Percentiles rank a stretch among this genome's conserved stretches.
These are phyloP conservation scores for Neospora caninum DNA, from an alignment of 169 alveolate species.

Conservation along the genomic window DNA sequence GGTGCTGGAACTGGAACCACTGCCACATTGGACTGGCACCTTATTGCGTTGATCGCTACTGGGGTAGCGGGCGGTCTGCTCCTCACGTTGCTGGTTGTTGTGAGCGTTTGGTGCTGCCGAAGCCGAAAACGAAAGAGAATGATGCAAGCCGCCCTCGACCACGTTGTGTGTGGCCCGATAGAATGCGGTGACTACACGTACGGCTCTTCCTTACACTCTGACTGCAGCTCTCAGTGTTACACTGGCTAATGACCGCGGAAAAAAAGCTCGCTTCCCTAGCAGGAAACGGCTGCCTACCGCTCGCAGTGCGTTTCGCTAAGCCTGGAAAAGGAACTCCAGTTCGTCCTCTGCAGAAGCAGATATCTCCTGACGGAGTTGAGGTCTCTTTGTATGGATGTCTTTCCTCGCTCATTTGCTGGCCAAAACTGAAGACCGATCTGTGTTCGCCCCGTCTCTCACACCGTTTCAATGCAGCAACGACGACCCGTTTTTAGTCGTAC, in stretches of 20 bases:
- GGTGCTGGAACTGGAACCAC: not conserved
- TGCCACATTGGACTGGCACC: slow-evolving; percentile 25
- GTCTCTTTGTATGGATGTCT: no score
- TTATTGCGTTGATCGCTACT: not conserved
- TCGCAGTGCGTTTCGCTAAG: no score
- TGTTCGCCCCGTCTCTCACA: no score
- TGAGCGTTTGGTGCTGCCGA: not conserved
- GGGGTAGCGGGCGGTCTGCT: slow-evolving; percentile 4
- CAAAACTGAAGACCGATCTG: no score
- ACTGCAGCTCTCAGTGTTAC: not conserved
- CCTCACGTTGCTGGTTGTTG: not conserved
- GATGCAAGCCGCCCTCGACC: slow-evolving; percentile 22
- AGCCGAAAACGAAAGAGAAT: not conserved
- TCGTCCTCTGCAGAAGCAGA: no score
- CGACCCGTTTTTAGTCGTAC: no score
- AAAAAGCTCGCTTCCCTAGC: no score
- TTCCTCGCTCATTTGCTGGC: no score
- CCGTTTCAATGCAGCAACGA: no score
- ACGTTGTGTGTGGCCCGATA: slow-evolving; percentile 4
- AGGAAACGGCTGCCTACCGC: no score
- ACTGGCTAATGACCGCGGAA: not conserved
- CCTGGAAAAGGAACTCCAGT: no score
- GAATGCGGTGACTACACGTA: not conserved
- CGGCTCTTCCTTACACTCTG: not conserved
- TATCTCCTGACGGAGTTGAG: no score